Evolutionary conservation across 208 protist genomes (phyloP), one percentile per base, ranked within the genome.

Genomic region (Trypanosoma lewisi): DNA sequence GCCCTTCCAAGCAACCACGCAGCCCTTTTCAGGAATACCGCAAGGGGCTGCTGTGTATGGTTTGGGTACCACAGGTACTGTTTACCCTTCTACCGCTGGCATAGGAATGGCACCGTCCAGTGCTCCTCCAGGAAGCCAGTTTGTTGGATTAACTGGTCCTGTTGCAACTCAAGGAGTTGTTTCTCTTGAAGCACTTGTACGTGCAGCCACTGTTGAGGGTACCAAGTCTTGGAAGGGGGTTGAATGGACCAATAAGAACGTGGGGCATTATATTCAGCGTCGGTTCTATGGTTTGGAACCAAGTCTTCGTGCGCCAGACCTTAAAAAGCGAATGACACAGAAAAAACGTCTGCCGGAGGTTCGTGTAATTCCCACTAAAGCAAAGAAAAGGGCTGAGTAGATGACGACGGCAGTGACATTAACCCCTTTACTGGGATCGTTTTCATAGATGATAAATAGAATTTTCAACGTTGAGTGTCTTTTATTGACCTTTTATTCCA

Each of bases 201-300:
- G 31, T 44, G 59, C 48, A 44, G 56, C 55, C 27, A 47, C 37
- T 50, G 54, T 54, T 9, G 66, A 53, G 23, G 47, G 58, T 30
- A 30, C 37, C 17, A 59, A n/a, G 9, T n/a, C 37, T 33, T 72
- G 69, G 52, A 55, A 70, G 37, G 70, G 67, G 0, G 55, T 88
- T 12, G 57, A 64, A 44, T 94, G 88, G 85, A 86, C 81, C 6
- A 94, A 94, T 69, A 86, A 86, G 17, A 85, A 94, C 58, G 88
- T 94, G 2, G 85, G 85, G 30, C 82, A 89, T 70, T 94, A 94
- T 73, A 94, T 94, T 49, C 83, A 87, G 63, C 84, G 88, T 0
- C 84, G 88, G 23, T 94, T 91, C 70, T 94, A 94, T 70, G 88
- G 88, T 11, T 85, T 83, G 12, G 74, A 72, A 25, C 88, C 88